Evolutionary conservation across 2,329 filamentous ascomycete species (phyloP), one percentile per base, ranked within the genome.

Genomic region (Talaromyces verruculosus): DNA sequence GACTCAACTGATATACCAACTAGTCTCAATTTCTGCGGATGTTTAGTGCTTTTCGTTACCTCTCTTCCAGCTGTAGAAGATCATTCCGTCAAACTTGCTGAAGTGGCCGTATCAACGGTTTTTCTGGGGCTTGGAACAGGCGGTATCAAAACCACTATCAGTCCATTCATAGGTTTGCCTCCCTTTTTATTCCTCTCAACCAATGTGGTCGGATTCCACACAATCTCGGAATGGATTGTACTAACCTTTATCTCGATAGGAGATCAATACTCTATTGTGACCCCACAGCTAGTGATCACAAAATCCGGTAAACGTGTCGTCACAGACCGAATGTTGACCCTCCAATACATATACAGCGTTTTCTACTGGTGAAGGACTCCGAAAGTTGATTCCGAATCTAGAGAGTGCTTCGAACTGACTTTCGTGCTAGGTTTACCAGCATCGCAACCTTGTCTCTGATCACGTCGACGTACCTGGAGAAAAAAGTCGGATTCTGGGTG

Each of bases 111-210:
- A 6, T 71, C 72, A 5, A 76, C 79, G 71, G 64, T 76, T 3
- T 67, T 81, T 10, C 74, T 82, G 30, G 78, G 74, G 4, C 59
- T 82, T 5, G 79, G 78, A 2, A 74, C 72, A 13, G 79, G 79
- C n/a, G 78, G 72, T 8, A 73, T 78, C 37, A 74, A 74, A 49
- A 72, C 76, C 1, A 73, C 75, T 11, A 69, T 79, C 37, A 69
- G 71, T 1, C 77, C 78, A 1, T 77, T 80, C 49, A 68, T 78
- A 45, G 72, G 74, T 74, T 22, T 51, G 67, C 33, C 35, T 37
- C 11, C 4, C 35, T 10, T 10, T 33, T 33, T 8, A 33, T 33
- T 8, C 30, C 30, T 53, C 45, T 13, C 33, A 11, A 10, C 55
- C 30, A n/a, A 37, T 28, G 25, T 25, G 25, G 28, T 30, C 28